phyloP scores from a whole-genome alignment of 2,329 filamentous ascomycete genomes.

The Paramyrothecium roridum region DNA sequence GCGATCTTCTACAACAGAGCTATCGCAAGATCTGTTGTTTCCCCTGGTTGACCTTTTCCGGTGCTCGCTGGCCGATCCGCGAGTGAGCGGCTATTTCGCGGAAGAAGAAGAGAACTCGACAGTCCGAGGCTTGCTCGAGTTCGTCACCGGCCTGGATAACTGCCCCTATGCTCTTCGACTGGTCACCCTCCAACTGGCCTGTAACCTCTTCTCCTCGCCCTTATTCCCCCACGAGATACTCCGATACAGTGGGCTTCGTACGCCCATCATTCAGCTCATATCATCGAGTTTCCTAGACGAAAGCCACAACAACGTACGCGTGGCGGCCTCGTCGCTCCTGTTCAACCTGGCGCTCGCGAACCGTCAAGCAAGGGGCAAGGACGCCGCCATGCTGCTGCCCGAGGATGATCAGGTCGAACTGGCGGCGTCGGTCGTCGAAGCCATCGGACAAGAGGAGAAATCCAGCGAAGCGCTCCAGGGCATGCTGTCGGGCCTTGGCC shows the following conservation, averaged over 20 bases:
- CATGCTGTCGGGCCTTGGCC: constrained; percentile 71
- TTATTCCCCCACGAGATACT: constrained; percentile 67
- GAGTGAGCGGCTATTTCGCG: constrained; percentile 78
- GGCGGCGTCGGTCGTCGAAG: constrained; percentile 76
- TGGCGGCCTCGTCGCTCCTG: constrained; percentile 77
- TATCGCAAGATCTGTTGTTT: constrained; percentile 69
- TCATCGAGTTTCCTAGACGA: constrained; percentile 78
- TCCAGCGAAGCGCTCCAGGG: constrained; percentile 74
- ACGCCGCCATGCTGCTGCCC: constrained; percentile 54
- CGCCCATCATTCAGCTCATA: constrained; percentile 64
- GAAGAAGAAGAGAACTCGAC: constrained; percentile 68
- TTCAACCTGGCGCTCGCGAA: constrained; percentile 78
- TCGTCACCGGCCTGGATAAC: constrained; percentile 51
- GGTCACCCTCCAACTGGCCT: constrained; percentile 77
- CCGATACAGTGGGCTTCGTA: constrained; percentile 45
- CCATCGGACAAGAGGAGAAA: constrained; percentile 54
- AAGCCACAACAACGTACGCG: constrained; percentile 68
- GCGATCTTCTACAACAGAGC: constrained; percentile 44
- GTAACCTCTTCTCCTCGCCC: constrained; percentile 78
- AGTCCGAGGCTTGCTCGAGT: constrained; percentile 56
- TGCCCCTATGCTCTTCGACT: constrained; percentile 81
- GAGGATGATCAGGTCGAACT: constrained; percentile 78
- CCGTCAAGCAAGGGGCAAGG: constrained; percentile 59
- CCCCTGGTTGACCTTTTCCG: constrained; percentile 83
- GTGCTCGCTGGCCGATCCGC: constrained; percentile 70